These are phyloP conservation scores for Verticillium nonalfalfae DNA, from an alignment of 2,329 filamentous ascomycete species.

Conservation along the genomic window DNA sequence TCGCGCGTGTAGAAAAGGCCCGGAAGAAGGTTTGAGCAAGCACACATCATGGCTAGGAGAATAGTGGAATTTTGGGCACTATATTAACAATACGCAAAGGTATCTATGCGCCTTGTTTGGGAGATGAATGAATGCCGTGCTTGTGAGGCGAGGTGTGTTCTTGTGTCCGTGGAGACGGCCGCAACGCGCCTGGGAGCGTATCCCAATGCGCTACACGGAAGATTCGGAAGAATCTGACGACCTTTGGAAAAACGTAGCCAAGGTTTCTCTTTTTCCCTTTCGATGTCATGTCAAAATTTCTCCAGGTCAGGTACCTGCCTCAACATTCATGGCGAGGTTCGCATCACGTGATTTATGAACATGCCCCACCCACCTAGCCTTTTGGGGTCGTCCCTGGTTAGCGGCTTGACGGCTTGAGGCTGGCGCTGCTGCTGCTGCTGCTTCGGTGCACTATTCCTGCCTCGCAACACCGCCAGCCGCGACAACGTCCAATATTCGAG, in stretches of 20 bases:
- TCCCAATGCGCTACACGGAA: too few relatives aligned
- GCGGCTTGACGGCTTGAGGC: neutral
- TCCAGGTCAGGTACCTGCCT: neutral
- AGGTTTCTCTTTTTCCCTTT: too few relatives aligned
- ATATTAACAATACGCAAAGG: too few relatives aligned
- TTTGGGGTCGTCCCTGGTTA: neutral
- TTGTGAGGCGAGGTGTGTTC: too few relatives aligned
- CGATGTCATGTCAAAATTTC: neutral
- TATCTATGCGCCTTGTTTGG: too few relatives aligned
- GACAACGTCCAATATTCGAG: neutral
- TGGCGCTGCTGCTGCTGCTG: neutral
- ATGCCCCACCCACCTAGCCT: neutral
- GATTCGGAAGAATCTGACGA: too few relatives aligned
- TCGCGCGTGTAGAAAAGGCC: constrained; percentile 23
- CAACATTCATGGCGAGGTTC: neutral
- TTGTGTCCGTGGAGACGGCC: too few relatives aligned
- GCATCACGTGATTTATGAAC: neutral
- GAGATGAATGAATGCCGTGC: too few relatives aligned
- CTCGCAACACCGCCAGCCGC: neutral
- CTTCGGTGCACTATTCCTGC: neutral
- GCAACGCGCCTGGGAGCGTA: too few relatives aligned
- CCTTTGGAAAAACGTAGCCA: too few relatives aligned
- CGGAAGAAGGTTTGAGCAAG: neutral
- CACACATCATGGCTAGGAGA: too few relatives aligned
- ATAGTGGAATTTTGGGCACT: too few relatives aligned